These are phyloP conservation scores for Fusarium vanettenii DNA, from an alignment of 2,329 filamentous ascomycete species.

Conservation along the genomic window DNA sequence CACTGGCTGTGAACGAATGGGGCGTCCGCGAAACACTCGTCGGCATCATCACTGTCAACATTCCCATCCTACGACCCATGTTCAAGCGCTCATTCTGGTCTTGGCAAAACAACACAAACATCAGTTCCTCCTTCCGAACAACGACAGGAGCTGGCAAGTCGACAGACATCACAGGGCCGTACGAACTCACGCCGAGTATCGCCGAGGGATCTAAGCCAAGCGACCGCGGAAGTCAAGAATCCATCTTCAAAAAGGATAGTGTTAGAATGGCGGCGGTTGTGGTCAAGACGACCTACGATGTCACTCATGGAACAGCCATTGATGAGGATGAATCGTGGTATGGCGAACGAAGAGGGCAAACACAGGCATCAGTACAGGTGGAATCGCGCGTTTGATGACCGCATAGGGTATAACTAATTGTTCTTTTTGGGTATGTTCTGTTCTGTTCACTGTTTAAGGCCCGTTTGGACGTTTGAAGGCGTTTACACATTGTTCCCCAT, in stretches of 20 bases:
- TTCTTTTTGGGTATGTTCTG: neutral
- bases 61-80: conserved; percentile 24
- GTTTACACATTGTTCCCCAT: neutral
- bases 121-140: conserved; percentile 8
- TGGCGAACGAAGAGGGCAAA: conserved; percentile 1
- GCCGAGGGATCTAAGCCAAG: neutral
- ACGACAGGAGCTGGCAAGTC: conserved; percentile 12
- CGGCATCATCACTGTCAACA: conserved; percentile 52
- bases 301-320: conserved; percentile 7
- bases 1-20: conserved; percentile 41
- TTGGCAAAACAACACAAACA: neutral
- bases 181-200: conserved; percentile 28
- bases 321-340: conserved; percentile 13
- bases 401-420: neutral
- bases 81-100: conserved; percentile 32
- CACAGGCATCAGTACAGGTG: conserved; percentile 17
- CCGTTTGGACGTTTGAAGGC: neutral
- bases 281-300: conserved; percentile 22
- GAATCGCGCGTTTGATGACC: conserved; percentile 3
- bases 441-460: neutral
- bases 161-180: conserved; percentile 11
- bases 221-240: conserved; percentile 26
- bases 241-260: conserved; percentile 11
- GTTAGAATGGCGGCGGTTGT: conserved; percentile 10
- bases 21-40: conserved; percentile 49